Conservation (phyloP, 1,284 basidiomycete species). For the Ceratobasidium sp. region DNA sequence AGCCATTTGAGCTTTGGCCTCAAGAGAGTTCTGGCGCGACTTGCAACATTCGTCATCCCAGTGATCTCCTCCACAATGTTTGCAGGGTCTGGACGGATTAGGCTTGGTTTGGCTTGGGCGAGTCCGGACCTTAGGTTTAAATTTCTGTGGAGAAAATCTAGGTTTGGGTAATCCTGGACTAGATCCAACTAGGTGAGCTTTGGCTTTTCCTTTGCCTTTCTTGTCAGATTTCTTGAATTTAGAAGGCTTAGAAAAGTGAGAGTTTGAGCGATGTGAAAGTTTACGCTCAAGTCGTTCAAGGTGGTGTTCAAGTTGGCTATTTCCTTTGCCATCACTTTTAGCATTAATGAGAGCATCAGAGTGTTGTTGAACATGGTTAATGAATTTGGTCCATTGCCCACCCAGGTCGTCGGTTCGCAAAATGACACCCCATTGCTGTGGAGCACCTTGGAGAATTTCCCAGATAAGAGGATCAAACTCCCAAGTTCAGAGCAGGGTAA, state of each 20-base stretch:
- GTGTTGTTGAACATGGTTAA: conserved; percentile 50
- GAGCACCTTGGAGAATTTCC: conserved; percentile 54
- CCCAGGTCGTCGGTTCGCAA: conserved; percentile 49
- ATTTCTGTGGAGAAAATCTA: conserved; percentile 54
- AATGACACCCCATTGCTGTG: conserved; percentile 50
- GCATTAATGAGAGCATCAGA: conserved; percentile 49
- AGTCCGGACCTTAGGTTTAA: conserved; percentile 53
- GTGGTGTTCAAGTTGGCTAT: neutral
- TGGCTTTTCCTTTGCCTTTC: conserved; percentile 17
- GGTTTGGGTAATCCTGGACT: conserved; percentile 39
- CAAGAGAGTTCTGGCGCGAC: conserved; percentile 45
- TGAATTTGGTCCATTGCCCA: conserved; percentile 47
- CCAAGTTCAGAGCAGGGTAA: neutral
- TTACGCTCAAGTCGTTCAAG: conserved; percentile 17
- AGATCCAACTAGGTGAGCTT: conserved; percentile 32
- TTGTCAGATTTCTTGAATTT: neutral
- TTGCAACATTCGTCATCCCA: conserved; percentile 57
- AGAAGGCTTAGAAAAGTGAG: neutral
- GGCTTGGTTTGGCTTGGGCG: conserved; percentile 48
- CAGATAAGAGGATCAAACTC: neutral
- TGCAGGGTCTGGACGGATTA: conserved; percentile 56
- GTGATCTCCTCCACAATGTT: conserved; percentile 58
- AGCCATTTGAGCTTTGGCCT: conserved; percentile 50
- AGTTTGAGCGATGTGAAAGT: neutral
- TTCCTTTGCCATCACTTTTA: conserved; percentile 42